Evolutionary conservation across 1,139 yeast species (phyloP).

Genomic region (Kodamaea plutei): DNA sequence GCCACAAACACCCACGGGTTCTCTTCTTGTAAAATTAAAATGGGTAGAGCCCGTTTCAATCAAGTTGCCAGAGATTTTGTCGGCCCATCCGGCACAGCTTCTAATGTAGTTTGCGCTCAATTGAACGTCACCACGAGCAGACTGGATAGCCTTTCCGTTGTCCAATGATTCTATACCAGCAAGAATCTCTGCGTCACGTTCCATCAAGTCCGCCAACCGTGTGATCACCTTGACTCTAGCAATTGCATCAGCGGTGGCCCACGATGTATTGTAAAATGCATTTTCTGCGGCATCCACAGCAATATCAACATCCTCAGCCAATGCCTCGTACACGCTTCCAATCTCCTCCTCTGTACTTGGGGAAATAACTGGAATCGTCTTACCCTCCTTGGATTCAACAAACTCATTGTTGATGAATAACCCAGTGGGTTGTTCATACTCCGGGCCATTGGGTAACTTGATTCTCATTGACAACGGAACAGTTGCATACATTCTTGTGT

Average conservation of each 20-base stretch:
- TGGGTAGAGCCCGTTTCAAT: slow-evolving; percentile 23
- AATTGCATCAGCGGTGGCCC: slow-evolving; percentile 36
- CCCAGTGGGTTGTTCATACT: slow-evolving; percentile 31
- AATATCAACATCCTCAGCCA: slow-evolving; percentile 14
- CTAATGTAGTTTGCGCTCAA: slow-evolving; percentile 19
- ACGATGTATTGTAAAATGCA: slow-evolving; percentile 20
- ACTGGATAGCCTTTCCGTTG: slow-evolving; percentile 17
- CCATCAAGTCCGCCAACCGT: slow-evolving; percentile 18
- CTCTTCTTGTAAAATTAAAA: slow-evolving; percentile 26
- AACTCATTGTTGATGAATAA: slow-evolving; percentile 20
- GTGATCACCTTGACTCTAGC: slow-evolving; percentile 10
- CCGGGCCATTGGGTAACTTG: slow-evolving; percentile 58
- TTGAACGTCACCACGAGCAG: slow-evolving; percentile 15
- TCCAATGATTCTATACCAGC: slow-evolving; percentile 18
- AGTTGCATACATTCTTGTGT: slow-evolving; percentile 11
- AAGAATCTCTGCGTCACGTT: slow-evolving; percentile 15
- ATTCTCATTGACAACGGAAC: slow-evolving; percentile 46
- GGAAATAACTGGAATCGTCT: slow-evolving; percentile 15
- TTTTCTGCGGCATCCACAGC: slow-evolving; percentile 17
- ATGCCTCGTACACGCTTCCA: slow-evolving; percentile 16
- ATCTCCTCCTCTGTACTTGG: slow-evolving; percentile 19
- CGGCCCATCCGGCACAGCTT: slow-evolving; percentile 26
- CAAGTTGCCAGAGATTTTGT: slow-evolving; percentile 21
- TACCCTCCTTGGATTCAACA: slow-evolving; percentile 12
- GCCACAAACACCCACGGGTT: slow-evolving; percentile 37